Conservation (phyloP, 2,329 filamentous ascomycete species). For the Calonectria hawksworthii region DNA sequence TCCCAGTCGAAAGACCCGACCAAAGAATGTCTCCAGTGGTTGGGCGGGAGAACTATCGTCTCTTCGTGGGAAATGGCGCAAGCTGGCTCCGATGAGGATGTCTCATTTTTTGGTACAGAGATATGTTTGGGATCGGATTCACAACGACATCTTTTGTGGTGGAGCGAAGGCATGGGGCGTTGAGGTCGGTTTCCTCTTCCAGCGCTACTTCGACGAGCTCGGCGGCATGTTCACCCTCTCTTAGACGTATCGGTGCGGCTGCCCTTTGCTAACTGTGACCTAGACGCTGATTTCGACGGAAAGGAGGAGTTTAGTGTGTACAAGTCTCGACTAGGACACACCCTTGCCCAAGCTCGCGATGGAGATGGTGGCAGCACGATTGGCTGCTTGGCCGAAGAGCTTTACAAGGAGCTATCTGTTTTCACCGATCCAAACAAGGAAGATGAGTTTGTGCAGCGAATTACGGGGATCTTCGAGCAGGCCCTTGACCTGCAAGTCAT, state of each 20-base stretch:
- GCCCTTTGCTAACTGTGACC: neutral
- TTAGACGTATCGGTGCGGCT: no score
- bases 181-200: neutral
- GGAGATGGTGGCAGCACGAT: neutral
- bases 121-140: conserved; percentile 2
- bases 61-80: neutral
- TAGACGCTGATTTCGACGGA: neutral
- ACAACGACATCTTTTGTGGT: neutral
- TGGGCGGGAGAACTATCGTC: neutral
- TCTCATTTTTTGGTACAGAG: neutral
- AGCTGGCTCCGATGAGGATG: neutral
- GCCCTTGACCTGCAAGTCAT: neutral
- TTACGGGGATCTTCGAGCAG: neutral
- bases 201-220: neutral
- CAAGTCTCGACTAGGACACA: neutral
- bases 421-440: neutral
- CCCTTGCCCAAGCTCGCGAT: neutral
- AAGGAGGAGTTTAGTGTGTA: neutral
- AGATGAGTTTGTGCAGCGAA: neutral
- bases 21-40: neutral
- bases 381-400: neutral
- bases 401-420: neutral
- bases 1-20: neutral
- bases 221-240: neutral
- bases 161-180: neutral